These are phyloP conservation scores for Suhomyces choctaworum DNA, from an alignment of 1,139 yeast genomes.

Conservation along the genomic window DNA sequence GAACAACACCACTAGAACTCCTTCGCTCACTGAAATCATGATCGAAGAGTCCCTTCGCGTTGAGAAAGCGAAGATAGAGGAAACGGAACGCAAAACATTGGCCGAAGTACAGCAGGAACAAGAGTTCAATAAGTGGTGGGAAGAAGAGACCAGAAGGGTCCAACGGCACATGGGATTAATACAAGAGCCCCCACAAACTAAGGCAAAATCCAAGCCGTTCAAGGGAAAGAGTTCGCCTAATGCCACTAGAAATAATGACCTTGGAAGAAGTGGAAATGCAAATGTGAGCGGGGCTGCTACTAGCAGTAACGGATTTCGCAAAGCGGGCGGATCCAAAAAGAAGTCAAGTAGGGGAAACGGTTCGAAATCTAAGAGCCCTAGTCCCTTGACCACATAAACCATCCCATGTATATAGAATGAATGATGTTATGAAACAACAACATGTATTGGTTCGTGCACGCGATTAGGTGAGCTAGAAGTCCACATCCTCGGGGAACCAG, in stretches of 20 bases:
- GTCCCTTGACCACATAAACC: conserved; percentile 1
- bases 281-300: background rate
- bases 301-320: too few relatives aligned
- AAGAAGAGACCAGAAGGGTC: conserved; percentile 61
- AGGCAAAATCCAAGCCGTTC: conserved; percentile 1
- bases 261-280: background rate
- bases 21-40: conserved; percentile 41
- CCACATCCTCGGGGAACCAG: conserved; percentile 65
- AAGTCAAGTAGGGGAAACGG: background rate
- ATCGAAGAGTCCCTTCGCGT: conserved; percentile 51
- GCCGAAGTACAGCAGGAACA: conserved; percentile 77
- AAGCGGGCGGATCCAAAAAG: too few relatives aligned
- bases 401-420: conserved; percentile 2
- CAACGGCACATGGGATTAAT: conserved; percentile 45
- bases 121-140: conserved; percentile 84
- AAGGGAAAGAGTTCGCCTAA: background rate
- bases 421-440: conserved; percentile 4
- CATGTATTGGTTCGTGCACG: background rate
- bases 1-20: conserved; percentile 12
- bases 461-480: conserved; percentile 9
- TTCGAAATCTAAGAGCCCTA: conserved; percentile 3
- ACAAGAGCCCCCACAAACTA: conserved; percentile 1
- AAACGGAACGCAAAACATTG: conserved; percentile 42
- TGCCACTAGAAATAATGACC: background rate
- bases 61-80: conserved; percentile 35